Conservation (phyloP, 179 eudicot species). For the Gypsophila paniculata region DNA sequence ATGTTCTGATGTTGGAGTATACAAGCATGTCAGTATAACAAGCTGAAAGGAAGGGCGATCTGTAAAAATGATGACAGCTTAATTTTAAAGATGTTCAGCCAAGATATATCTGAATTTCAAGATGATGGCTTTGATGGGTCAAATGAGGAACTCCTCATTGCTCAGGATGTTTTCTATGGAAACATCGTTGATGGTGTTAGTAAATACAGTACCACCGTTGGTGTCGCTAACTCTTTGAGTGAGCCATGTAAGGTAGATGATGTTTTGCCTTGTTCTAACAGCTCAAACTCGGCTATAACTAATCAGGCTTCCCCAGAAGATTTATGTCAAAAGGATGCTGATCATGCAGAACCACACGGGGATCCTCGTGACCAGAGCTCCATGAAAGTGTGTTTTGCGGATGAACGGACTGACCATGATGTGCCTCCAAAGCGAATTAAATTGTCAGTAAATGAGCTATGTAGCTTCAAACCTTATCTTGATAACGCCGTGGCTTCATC, state of each 20-base stretch:
- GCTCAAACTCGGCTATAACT: conserved; percentile 50
- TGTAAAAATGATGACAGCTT: conserved; percentile 19
- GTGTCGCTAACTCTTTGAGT: conserved; percentile 31
- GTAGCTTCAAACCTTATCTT: conserved; percentile 43
- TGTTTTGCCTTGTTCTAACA: conserved; percentile 37
- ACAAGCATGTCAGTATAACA: conserved; percentile 11
- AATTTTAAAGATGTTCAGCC: conserved; percentile 28
- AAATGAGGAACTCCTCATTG: conserved; percentile 46
- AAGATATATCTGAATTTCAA: conserved; percentile 40
- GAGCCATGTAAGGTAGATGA: conserved; percentile 34
- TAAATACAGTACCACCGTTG: conserved; percentile 38
- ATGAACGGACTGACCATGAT: conserved; percentile 28
- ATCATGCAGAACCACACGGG: conserved; percentile 28
- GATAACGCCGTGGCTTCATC: conserved; percentile 36
- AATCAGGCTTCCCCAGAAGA: conserved; percentile 37
- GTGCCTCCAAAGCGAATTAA: conserved; percentile 44
- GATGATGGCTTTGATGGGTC: conserved; percentile 79
- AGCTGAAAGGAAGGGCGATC: conserved; percentile 10
- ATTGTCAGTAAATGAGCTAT: conserved; percentile 49
- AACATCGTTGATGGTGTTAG: conserved; percentile 28
- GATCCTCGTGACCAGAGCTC: conserved; percentile 29
- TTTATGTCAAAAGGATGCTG: conserved; percentile 37
- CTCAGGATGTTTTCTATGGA: conserved; percentile 64
- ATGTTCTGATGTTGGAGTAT: background rate
- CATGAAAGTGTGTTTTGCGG: conserved; percentile 29